These are phyloP conservation scores for Phaffia tasmanica DNA, from an alignment of 768 basidiomycete genomes.

Conservation along the genomic window DNA sequence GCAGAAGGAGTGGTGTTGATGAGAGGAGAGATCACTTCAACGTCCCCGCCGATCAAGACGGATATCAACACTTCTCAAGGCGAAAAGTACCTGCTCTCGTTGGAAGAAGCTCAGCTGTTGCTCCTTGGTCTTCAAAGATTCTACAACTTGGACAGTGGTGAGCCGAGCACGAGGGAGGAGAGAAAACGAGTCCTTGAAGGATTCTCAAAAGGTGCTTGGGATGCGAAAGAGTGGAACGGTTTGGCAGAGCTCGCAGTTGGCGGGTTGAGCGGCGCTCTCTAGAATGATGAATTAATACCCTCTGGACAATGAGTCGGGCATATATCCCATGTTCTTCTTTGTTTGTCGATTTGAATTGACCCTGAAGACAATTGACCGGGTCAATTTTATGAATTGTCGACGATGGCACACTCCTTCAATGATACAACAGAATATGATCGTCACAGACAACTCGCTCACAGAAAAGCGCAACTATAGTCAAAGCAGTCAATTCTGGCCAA, in stretches of 20 bases:
- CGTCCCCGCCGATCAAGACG: constrained; percentile 34
- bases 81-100: constrained; percentile 52
- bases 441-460: not conserved
- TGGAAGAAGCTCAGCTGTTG: constrained; percentile 74
- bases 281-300: not conserved
- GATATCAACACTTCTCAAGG: constrained; percentile 3
- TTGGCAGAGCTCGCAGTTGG: constrained; percentile 29
- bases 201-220: constrained; percentile 26
- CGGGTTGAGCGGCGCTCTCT: constrained; percentile 16
- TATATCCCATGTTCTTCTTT: not conserved
- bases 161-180: constrained; percentile 14
- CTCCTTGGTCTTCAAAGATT: constrained; percentile 72
- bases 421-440: not conserved
- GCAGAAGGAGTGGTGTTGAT: constrained; percentile 62
- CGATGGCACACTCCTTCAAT: not conserved
- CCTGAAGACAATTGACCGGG: constrained; percentile 36
- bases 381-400: constrained; percentile 47
- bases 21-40: constrained; percentile 79
- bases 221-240: constrained; percentile 26
- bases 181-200: constrained; percentile 23
- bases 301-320: not conserved
- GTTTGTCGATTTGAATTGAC: constrained; percentile 41
- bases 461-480: not conserved
- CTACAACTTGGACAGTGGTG: constrained; percentile 47
- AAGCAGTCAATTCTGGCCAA: too few species aligned